Percentiles rank a stretch among this genome's conserved stretches.
These are phyloP conservation scores for Mycosphaerella sp. DNA, from an alignment of 2,329 filamentous ascomycete genomes.

Conservation along the genomic window DNA sequence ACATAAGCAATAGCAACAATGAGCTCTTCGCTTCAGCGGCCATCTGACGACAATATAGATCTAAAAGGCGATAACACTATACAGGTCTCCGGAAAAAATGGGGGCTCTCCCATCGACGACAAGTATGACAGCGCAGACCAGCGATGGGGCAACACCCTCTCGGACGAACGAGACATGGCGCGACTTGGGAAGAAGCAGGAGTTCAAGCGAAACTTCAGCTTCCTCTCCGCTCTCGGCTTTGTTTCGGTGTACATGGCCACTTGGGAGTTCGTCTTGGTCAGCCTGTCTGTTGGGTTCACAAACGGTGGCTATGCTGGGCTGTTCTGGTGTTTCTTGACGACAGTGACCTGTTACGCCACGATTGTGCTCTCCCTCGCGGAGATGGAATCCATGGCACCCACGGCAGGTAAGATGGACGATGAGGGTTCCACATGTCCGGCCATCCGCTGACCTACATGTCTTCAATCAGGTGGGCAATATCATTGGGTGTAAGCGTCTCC, in stretches of 20 bases:
- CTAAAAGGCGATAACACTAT: constrained; percentile 5
- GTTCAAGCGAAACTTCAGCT: constrained; percentile 28
- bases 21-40: constrained; percentile 6
- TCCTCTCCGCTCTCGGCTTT: constrained; percentile 29
- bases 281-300: constrained; percentile 27
- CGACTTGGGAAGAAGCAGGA: constrained; percentile 29
- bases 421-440: not conserved
- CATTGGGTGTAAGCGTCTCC: constrained; percentile 26
- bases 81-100: constrained; percentile 6
- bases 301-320: constrained; percentile 32
- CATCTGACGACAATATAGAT: constrained; percentile 4
- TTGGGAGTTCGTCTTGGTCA: constrained; percentile 30
- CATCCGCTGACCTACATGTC: constrained; percentile 10
- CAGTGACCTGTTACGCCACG: constrained; percentile 25
- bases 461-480: constrained; percentile 30
- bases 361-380: constrained; percentile 31
- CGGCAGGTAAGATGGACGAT: too few species aligned
- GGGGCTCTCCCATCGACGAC: constrained; percentile 7
- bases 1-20: not conserved
- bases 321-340: constrained; percentile 32
- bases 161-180: constrained; percentile 25
- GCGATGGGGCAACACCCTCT: constrained; percentile 12
- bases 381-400: constrained; percentile 27
- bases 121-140: constrained; percentile 3
- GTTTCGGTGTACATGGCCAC: constrained; percentile 31